These are phyloP conservation scores for Arctostaphylos glauca DNA, from an alignment of 148 eudicot genomes.

Conservation along the genomic window DNA sequence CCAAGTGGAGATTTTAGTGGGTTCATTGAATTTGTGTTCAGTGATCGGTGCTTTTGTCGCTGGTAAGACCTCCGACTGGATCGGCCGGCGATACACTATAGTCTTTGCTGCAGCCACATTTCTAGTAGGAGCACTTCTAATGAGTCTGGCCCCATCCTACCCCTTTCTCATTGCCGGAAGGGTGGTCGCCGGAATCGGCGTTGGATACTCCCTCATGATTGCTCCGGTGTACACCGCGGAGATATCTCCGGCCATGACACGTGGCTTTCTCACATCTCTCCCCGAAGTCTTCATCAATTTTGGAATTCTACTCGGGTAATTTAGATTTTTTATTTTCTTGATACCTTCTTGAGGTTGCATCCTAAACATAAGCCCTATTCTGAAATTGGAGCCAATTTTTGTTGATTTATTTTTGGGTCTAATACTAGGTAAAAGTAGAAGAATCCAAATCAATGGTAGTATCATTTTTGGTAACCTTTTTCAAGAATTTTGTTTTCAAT, in stretches of 20 bases:
- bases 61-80: slow-evolving; percentile 57
- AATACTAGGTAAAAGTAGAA: background rate
- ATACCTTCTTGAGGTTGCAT: background rate
- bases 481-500: background rate
- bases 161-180: slow-evolving; percentile 71
- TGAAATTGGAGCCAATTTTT: no score
- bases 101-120: slow-evolving; percentile 69
- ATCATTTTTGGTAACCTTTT: background rate
- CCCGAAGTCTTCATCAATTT: slow-evolving; percentile 83
- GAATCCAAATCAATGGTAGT: background rate
- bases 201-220: slow-evolving; percentile 89
- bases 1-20: slow-evolving; percentile 66
- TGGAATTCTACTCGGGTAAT: slow-evolving; percentile 63
- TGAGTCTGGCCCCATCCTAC: slow-evolving; percentile 81
- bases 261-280: slow-evolving; percentile 74
- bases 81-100: slow-evolving; percentile 88
- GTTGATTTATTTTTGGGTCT: no score
- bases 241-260: slow-evolving; percentile 66
- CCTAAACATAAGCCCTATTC: no score
- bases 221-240: slow-evolving; percentile 90
- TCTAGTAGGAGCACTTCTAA: slow-evolving; percentile 67
- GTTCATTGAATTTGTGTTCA: slow-evolving; percentile 33
- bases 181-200: slow-evolving; percentile 77
- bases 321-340: background rate
- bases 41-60: background rate